Evolutionary conservation across 176 grass and related monocot species (phyloP).

Genomic region (Carex scoparia): DNA sequence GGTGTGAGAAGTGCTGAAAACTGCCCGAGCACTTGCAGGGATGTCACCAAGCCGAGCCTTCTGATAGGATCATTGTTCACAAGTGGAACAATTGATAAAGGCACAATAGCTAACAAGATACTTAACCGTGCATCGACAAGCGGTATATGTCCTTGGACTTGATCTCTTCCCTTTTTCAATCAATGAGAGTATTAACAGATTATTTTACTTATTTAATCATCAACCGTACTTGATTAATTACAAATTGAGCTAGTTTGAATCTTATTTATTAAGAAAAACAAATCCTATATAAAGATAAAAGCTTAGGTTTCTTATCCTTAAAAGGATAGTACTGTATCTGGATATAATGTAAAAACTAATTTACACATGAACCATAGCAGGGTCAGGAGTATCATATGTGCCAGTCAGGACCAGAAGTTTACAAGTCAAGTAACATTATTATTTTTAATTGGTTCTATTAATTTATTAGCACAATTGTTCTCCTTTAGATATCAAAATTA

Average conservation of each 20-base stretch:
- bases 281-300: not conserved
- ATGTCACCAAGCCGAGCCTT: slow-evolving; percentile 54
- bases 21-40: slow-evolving; percentile 57
- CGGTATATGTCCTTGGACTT: slow-evolving; percentile 60
- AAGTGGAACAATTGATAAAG: slow-evolving; percentile 59
- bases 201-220: not conserved
- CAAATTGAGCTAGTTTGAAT: not conserved
- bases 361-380: not conserved
- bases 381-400: not conserved
- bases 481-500: not conserved
- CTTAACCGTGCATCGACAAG: slow-evolving; percentile 58
- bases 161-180: slow-evolving; percentile 36
- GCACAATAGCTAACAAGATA: slow-evolving; percentile 74
- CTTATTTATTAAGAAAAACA: not conserved
- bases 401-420: not conserved
- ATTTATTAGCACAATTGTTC: not conserved
- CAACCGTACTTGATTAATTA: not conserved
- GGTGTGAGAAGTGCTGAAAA: slow-evolving; percentile 65
- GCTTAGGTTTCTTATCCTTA: not conserved
- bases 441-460: not conserved
- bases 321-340: not conserved
- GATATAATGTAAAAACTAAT: not conserved
- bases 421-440: not conserved
- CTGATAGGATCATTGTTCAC: slow-evolving; percentile 50
- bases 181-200: not conserved